Conservation (phyloP, 75 land plant genomes). For the Sequoiadendron giganteum region DNA sequence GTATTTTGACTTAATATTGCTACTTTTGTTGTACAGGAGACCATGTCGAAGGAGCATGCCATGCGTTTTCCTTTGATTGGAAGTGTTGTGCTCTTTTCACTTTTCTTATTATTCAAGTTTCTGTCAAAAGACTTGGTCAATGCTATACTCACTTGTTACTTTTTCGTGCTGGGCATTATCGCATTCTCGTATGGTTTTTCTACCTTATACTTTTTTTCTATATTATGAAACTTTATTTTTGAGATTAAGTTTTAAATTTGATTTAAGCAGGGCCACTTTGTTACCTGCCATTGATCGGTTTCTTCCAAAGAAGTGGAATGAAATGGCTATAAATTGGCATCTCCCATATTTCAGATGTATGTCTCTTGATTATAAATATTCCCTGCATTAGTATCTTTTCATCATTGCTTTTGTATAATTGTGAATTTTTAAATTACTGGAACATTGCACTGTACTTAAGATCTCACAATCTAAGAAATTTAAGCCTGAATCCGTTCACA, state of each 20-base stretch:
- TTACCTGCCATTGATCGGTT: constrained; percentile 75
- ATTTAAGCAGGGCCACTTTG: constrained; percentile 72
- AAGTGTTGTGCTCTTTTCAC: constrained; percentile 89
- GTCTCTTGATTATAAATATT: neutral
- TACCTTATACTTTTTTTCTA: neutral
- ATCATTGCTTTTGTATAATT: neutral
- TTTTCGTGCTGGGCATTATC: constrained; percentile 89
- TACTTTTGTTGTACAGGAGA: constrained; percentile 66
- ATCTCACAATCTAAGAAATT: neutral
- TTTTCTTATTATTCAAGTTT: constrained; percentile 96
- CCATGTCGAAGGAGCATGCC: constrained; percentile 98
- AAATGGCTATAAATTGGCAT: constrained; percentile 47
- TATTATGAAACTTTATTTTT: neutral
- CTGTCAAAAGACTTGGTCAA: constrained; percentile 97
- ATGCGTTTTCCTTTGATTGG: constrained; percentile 98
- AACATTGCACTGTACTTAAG: neutral
- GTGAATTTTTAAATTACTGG: neutral
- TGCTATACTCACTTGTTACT: constrained; percentile 84
- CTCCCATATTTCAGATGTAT: constrained; percentile 77
- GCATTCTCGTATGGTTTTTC: constrained; percentile 83
- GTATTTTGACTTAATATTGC: constrained; percentile 6
- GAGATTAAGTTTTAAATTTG: neutral
- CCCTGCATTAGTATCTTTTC: neutral
- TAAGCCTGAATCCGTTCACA: too few species aligned
- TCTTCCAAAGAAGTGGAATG: constrained; percentile 79